phyloP scores from a whole-genome alignment of 78 protist species.

The Guillardia theta region DNA sequence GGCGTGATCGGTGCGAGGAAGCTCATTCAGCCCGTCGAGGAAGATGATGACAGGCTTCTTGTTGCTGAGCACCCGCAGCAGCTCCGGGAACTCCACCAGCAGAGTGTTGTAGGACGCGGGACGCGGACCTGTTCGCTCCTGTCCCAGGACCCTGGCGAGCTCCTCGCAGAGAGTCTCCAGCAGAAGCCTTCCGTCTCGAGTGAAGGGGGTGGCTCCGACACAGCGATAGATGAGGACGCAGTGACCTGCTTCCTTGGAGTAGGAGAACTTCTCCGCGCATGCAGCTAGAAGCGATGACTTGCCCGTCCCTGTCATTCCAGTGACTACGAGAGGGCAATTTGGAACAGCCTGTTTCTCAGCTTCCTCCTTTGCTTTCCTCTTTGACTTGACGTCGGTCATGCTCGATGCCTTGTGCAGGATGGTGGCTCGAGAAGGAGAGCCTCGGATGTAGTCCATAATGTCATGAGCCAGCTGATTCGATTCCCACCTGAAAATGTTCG shows the following conservation, averaged over 20 bases:
- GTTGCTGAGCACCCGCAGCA: not conserved
- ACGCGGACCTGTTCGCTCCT: not conserved
- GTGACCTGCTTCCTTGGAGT: conserved; percentile 1
- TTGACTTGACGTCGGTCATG: not conserved
- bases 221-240: not conserved
- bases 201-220: not conserved
- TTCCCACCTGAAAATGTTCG: not conserved
- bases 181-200: not conserved
- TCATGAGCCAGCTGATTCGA: not conserved
- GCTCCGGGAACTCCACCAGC: not conserved
- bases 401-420: not conserved
- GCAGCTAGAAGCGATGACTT: not conserved
- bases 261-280: not conserved
- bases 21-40: not conserved
- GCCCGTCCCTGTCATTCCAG: not conserved
- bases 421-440: not conserved
- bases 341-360: not conserved
- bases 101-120: not conserved
- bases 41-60: not conserved
- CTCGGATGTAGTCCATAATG: not conserved
- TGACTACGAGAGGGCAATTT: not conserved
- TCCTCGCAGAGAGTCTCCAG: not conserved
- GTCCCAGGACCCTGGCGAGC: not conserved
- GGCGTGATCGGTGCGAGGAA: not conserved
- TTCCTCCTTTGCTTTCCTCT: not conserved